These are phyloP conservation scores for Capsicum pubescens DNA, from an alignment of 257 asterid species.

Conservation along the genomic window DNA sequence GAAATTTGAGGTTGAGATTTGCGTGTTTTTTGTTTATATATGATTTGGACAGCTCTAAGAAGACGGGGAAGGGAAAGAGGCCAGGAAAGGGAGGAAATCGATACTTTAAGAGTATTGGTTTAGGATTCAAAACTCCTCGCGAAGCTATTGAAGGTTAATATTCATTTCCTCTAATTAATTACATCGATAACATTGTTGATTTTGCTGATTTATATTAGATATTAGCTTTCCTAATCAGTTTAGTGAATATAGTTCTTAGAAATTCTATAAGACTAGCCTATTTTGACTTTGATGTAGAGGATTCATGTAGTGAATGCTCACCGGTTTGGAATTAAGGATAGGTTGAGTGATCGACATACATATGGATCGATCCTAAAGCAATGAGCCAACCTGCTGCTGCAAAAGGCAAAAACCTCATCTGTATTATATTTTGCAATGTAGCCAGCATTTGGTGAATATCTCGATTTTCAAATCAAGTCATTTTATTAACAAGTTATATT, in stretches of 20 bases:
- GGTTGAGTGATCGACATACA: neutral
- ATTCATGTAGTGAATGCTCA: neutral
- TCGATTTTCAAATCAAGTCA: no score
- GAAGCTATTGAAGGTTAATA: conserved; percentile 49
- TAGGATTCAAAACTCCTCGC: conserved; percentile 52
- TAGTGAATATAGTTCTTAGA: neutral
- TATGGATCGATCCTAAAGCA: neutral
- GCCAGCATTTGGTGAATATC: neutral
- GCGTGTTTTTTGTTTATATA: neutral
- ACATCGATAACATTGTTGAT: neutral
- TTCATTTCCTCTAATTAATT: neutral
- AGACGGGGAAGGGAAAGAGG: conserved; percentile 52
- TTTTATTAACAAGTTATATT: no score
- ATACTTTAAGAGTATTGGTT: conserved; percentile 52
- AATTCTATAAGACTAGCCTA: neutral
- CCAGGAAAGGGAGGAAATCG: conserved; percentile 59
- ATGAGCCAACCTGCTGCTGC: neutral
- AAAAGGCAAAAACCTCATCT: neutral
- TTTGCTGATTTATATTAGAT: neutral
- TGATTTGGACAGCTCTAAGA: conserved; percentile 46
- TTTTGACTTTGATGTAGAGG: neutral
- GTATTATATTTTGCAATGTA: neutral
- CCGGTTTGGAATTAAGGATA: neutral
- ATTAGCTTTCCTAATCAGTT: neutral
- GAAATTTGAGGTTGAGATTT: neutral